Conservation (phyloP, 352 stramenopile species). For the Globisporangium heterothallicum region DNA sequence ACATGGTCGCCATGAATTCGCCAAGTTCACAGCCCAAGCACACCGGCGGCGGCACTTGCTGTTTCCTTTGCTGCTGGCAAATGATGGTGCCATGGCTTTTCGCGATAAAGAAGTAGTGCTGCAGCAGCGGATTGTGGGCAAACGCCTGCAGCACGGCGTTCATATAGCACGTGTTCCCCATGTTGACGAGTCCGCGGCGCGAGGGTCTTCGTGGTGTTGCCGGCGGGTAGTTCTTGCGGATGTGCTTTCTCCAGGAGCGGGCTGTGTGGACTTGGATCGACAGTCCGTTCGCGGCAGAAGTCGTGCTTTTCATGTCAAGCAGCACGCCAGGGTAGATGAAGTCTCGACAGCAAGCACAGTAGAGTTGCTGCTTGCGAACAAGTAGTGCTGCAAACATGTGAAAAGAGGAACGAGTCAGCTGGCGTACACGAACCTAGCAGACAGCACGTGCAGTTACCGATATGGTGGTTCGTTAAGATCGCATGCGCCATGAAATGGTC, state of each 20-base stretch:
- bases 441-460: constrained; percentile 24
- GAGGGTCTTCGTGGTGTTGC: constrained; percentile 12
- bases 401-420: not conserved
- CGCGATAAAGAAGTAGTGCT: constrained; percentile 66
- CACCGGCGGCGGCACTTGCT: constrained; percentile 19
- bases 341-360: constrained; percentile 50
- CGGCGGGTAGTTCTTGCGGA: constrained; percentile 16
- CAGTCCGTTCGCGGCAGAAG: not conserved
- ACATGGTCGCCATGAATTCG: constrained; percentile 33
- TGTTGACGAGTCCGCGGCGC: constrained; percentile 67
- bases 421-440: not conserved
- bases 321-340: constrained; percentile 48
- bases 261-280: constrained; percentile 1
- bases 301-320: not conserved
- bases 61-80: constrained; percentile 50
- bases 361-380: constrained; percentile 40
- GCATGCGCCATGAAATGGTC: constrained; percentile 62
- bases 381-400: constrained; percentile 31
- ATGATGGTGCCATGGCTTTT: constrained; percentile 56
- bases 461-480: constrained; percentile 49
- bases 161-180: constrained; percentile 86
- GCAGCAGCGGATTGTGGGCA: constrained; percentile 62
- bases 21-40: constrained; percentile 64
- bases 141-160: constrained; percentile 73
- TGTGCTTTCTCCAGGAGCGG: too few species aligned